Conservation (phyloP, 306 rosid species). For the Sicyos baderoa region DNA sequence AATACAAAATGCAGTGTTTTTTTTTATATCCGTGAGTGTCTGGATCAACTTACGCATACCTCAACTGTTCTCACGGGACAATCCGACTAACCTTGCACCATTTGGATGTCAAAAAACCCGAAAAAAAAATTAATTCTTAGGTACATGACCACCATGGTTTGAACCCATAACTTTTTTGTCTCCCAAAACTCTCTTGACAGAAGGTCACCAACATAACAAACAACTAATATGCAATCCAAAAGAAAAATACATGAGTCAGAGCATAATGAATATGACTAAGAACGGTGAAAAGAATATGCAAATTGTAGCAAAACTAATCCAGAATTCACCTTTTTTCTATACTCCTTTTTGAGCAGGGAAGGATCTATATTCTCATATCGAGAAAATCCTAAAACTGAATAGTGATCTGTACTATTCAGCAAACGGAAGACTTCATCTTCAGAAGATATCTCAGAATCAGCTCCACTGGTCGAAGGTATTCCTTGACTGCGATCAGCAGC, state of each 20-base stretch:
- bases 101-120: no score
- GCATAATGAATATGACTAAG: not conserved
- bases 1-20: slow-evolving; percentile 9
- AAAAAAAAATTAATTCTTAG: no score
- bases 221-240: not conserved
- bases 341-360: slow-evolving; percentile 76
- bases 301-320: slow-evolving; percentile 1
- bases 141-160: no score
- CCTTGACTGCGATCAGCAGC: slow-evolving; percentile 63
- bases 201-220: slow-evolving; percentile 3
- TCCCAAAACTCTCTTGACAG: no score
- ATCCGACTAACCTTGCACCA: no score
- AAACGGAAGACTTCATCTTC: slow-evolving; percentile 91
- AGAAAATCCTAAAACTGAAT: slow-evolving; percentile 66
- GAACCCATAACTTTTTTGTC: no score
- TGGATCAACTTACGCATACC: no score
- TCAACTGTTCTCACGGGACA: no score
- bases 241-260: not conserved
- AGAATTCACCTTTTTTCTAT: slow-evolving; percentile 68
- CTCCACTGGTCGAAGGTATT: slow-evolving; percentile 80
- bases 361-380: slow-evolving; percentile 65
- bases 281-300: not conserved
- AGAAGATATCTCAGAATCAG: slow-evolving; percentile 67
- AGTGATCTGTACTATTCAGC: slow-evolving; percentile 83
- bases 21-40: no score